Percentiles rank a stretch among this genome's conserved stretches.
Conservation (phyloP, 2,329 filamentous ascomycete genomes). For the Penicillium frequentans region DNA sequence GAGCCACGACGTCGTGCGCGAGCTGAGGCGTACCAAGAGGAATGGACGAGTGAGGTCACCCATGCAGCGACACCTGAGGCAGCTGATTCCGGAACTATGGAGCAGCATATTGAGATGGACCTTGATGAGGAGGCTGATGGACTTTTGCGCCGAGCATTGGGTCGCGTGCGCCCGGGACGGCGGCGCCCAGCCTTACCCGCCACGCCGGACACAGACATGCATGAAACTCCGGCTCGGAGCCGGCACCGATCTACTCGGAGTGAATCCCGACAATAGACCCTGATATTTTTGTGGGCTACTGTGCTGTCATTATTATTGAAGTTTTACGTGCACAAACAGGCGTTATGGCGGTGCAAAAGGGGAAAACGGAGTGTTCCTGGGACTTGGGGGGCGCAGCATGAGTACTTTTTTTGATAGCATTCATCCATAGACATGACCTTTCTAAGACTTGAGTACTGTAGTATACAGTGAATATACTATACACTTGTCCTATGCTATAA, state of each 20-base stretch:
- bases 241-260: conserved; percentile 15
- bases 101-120: conserved; percentile 41
- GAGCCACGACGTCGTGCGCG: conserved; percentile 24
- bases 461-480: not conserved
- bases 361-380: not conserved
- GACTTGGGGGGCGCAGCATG: not conserved
- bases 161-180: conserved; percentile 30
- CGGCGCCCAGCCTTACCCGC: conserved; percentile 15
- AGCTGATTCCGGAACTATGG: conserved; percentile 20
- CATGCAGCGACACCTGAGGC: conserved; percentile 24
- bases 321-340: not conserved
- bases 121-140: conserved; percentile 46
- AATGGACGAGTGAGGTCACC: conserved; percentile 40
- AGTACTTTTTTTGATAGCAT: not conserved
- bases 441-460: not conserved
- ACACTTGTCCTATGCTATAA: not conserved
- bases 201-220: conserved; percentile 23
- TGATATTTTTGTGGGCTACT: not conserved
- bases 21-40: conserved; percentile 26
- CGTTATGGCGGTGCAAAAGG: not conserved
- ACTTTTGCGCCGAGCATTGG: conserved; percentile 40
- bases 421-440: not conserved
- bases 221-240: conserved; percentile 25
- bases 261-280: conserved; percentile 6
- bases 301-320: not conserved